Evolutionary conservation across 2,329 filamentous ascomycete genomes (phyloP).

Genomic region (Sordariomycetes sp.): DNA sequence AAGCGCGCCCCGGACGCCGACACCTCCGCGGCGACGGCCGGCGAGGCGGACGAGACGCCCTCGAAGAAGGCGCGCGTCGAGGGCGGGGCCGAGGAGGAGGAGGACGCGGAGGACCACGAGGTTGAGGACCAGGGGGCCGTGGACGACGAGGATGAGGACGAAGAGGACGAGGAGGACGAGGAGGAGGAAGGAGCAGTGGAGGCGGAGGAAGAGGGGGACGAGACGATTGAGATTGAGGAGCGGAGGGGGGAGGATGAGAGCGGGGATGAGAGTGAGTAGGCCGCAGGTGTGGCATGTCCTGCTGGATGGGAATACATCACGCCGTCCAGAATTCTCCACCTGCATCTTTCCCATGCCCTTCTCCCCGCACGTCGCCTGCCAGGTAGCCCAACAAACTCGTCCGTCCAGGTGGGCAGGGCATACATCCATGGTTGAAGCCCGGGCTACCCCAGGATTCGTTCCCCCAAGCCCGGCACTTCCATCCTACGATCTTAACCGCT

Average conservation of each 20-base stretch:
- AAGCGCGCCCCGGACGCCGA: constrained; percentile 32
- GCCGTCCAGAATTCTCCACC: background rate
- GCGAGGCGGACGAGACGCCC: constrained; percentile 24
- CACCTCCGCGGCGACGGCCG: constrained; percentile 23
- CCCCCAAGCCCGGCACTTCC: no score
- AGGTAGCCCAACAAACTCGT: no score
- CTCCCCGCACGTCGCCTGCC: no score
- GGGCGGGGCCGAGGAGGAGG: constrained; percentile 7
- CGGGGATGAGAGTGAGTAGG: constrained; percentile 6
- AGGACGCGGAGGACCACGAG: constrained; percentile 4
- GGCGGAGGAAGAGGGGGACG: constrained; percentile 2
- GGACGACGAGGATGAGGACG: constrained; percentile 6
- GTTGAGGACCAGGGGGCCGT: constrained; percentile 33
- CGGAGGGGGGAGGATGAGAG: background rate
- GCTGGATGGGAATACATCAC: background rate
- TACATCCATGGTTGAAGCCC: no score
- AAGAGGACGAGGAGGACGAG: constrained; percentile 27
- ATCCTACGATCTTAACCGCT: no score
- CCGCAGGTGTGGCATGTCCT: background rate
- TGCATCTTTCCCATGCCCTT: no score
- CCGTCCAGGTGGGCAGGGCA: no score
- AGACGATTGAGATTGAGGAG: background rate
- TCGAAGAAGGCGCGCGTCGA: constrained; percentile 21
- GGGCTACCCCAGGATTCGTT: no score
- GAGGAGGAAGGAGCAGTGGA: constrained; percentile 6